Percentiles rank a stretch among this genome's conserved stretches.
These are phyloP conservation scores for Aspergillus sergii DNA, from an alignment of 2,329 filamentous ascomycete genomes.

Conservation along the genomic window DNA sequence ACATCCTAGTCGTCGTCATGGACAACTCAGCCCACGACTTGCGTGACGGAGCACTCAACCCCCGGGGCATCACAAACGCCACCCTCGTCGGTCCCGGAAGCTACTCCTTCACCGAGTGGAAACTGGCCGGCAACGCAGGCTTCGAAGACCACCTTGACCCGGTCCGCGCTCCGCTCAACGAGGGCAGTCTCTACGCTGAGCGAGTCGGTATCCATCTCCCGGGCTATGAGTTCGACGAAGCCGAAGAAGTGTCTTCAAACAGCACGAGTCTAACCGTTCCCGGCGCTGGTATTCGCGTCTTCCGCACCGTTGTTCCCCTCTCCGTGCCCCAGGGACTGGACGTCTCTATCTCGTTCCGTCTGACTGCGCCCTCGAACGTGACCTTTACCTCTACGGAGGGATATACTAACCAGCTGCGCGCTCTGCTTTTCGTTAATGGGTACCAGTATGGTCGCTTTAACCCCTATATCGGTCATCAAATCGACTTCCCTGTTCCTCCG, in stretches of 20 bases:
- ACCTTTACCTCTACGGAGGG: conserved; percentile 28
- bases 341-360: conserved; percentile 58
- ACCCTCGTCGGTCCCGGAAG: conserved; percentile 42
- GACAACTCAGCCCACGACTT: conserved; percentile 51
- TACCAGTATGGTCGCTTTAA: conserved; percentile 66
- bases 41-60: conserved; percentile 33
- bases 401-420: conserved; percentile 43
- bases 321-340: conserved; percentile 56
- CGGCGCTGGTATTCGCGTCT: conserved; percentile 58
- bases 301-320: conserved; percentile 57
- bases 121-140: conserved; percentile 60
- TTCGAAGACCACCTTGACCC: conserved; percentile 57
- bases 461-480: conserved; percentile 63
- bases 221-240: conserved; percentile 50
- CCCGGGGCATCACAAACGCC: conserved; percentile 47
- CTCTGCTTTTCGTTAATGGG: conserved; percentile 65
- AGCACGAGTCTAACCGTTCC: conserved; percentile 37
- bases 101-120: conserved; percentile 58
- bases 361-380: conserved; percentile 48
- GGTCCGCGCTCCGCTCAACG: conserved; percentile 58
- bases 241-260: conserved; percentile 41
- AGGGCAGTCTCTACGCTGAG: conserved; percentile 62
- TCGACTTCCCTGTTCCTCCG: conserved; percentile 61
- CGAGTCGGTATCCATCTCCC: conserved; percentile 63
- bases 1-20: conserved; percentile 63